Conservation (phyloP, 768 basidiomycete genomes). For the Amanita exitialis region DNA sequence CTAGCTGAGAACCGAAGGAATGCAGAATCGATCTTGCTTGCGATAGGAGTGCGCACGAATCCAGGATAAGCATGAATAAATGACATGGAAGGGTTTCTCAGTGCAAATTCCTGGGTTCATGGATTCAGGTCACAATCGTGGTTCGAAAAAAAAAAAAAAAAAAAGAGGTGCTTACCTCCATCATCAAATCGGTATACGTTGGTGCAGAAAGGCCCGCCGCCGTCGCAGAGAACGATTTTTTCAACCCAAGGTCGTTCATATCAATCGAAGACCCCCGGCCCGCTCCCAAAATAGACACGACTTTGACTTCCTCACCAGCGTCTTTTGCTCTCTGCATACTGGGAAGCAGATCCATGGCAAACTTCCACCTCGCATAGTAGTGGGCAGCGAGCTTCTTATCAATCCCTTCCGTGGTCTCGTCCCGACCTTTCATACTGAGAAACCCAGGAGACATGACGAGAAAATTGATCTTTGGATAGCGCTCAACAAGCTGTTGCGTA, state of each 20-base stretch:
- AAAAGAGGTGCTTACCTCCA: slow-evolving; percentile 26
- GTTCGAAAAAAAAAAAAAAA: background rate
- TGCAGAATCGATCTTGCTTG: slow-evolving; percentile 17
- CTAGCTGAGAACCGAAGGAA: slow-evolving; percentile 13
- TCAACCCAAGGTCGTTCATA: slow-evolving; percentile 39
- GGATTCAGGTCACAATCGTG: background rate
- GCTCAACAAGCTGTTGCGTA: slow-evolving; percentile 17
- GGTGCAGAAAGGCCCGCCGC: slow-evolving; percentile 24
- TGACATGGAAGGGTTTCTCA: slow-evolving; percentile 19
- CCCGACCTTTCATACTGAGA: slow-evolving; percentile 24
- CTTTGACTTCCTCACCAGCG: slow-evolving; percentile 38
- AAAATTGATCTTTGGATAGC: slow-evolving; percentile 40
- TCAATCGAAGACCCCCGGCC: slow-evolving; percentile 25
- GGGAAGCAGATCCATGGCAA: slow-evolving; percentile 35
- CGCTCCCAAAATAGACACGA: slow-evolving; percentile 32
- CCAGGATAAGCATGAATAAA: slow-evolving; percentile 30
- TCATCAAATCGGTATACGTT: slow-evolving; percentile 46
- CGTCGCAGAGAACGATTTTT: slow-evolving; percentile 29
- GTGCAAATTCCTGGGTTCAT: slow-evolving; percentile 20
- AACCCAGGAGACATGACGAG: slow-evolving; percentile 37
- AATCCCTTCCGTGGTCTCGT: slow-evolving; percentile 35
- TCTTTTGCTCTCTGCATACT: slow-evolving; percentile 31
- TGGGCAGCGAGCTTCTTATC: slow-evolving; percentile 31
- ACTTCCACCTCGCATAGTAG: slow-evolving; percentile 40
- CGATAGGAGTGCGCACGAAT: slow-evolving; percentile 23